Evolutionary conservation across 192 early-diverging fungal species (phyloP).

Genomic region (Lobosporangium transversale): DNA sequence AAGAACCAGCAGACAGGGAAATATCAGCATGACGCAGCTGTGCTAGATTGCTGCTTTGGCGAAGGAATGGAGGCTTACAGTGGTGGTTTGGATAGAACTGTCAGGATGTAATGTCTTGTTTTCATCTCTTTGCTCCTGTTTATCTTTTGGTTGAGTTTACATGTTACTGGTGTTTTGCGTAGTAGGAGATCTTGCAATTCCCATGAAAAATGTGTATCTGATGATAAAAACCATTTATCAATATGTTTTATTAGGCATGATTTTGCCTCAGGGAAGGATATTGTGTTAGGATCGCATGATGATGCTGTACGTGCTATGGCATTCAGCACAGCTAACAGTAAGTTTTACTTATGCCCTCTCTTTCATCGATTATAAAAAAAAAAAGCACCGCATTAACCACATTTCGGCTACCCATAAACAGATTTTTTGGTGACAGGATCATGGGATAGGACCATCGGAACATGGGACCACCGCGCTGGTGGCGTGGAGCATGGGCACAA

Average conservation of each 20-base stretch:
- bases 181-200: too few species aligned
- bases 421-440: slow-evolving; percentile 83
- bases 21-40: slow-evolving; percentile 74
- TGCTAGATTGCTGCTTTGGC: slow-evolving; percentile 83
- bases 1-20: slow-evolving; percentile 64
- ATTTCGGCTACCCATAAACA: too few species aligned
- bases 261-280: slow-evolving; percentile 62
- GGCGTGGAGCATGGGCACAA: slow-evolving; percentile 31
- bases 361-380: too few species aligned
- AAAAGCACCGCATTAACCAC: too few species aligned
- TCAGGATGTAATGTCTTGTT: slow-evolving; percentile 64
- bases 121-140: too few species aligned
- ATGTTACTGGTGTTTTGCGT: too few species aligned
- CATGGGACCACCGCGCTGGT: slow-evolving; percentile 77
- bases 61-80: slow-evolving; percentile 66
- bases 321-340: slow-evolving; percentile 62
- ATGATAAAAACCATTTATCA: too few species aligned
- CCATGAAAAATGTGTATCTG: too few species aligned
- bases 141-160: neutral
- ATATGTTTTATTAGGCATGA: slow-evolving; percentile 68
- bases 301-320: slow-evolving; percentile 78
- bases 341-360: slow-evolving; percentile 12
- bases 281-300: slow-evolving; percentile 81
- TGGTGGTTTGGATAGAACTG: slow-evolving; percentile 79
- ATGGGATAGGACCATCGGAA: slow-evolving; percentile 90